Evolutionary conservation across 116 monocot species (phyloP).

Genomic region (Dioscorea cayenensis): DNA sequence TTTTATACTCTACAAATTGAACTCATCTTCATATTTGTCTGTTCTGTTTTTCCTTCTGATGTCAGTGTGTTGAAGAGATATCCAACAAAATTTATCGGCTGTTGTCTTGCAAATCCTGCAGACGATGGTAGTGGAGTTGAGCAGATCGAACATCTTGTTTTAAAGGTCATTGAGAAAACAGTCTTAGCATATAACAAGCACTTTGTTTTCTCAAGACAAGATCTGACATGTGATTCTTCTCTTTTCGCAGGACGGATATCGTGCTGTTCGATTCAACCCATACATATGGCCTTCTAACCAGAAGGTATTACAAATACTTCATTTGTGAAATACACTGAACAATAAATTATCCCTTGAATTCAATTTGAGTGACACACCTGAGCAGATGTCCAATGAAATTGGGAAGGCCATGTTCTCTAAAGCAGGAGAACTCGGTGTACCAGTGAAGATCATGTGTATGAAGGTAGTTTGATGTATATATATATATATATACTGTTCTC

Average conservation of each 20-base stretch:
- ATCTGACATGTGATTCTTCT: neutral
- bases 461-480: constrained; percentile 42
- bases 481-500: neutral
- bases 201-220: neutral
- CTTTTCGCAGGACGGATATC: constrained; percentile 64
- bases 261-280: constrained; percentile 83
- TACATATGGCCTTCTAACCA: constrained; percentile 84
- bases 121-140: constrained; percentile 63
- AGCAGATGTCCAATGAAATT: constrained; percentile 82
- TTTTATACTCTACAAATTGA: too few relatives aligned
- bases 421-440: constrained; percentile 80
- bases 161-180: constrained; percentile 31
- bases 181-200: neutral
- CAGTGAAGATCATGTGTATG: constrained; percentile 75
- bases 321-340: neutral
- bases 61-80: constrained; percentile 66
- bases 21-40: neutral
- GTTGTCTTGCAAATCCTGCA: constrained; percentile 90
- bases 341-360: neutral
- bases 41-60: neutral
- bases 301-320: constrained; percentile 40
- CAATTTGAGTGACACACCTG: neutral
- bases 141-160: constrained; percentile 62
- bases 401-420: constrained; percentile 69
- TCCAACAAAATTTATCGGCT: constrained; percentile 83